phyloP scores from a whole-genome alignment of 2,329 filamentous ascomycete species.

The Fusarium tricinctum region DNA sequence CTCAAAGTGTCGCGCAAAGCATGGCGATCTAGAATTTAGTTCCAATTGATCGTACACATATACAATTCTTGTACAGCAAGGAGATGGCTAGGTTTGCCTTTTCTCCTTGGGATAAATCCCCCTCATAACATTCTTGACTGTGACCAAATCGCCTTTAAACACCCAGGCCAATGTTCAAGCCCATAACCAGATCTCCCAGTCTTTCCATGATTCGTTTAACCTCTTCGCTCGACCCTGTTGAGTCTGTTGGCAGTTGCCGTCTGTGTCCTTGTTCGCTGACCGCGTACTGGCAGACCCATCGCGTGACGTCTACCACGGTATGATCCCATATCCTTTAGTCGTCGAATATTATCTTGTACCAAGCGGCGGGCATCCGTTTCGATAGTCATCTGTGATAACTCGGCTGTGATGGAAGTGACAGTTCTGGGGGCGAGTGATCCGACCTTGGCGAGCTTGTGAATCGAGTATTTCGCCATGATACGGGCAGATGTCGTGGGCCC shows the following conservation, averaged over 20 bases:
- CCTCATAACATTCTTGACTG: constrained; percentile 10
- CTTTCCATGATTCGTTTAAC: constrained; percentile 36
- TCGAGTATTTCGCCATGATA: constrained; percentile 89
- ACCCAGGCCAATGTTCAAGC: not conserved
- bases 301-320: constrained; percentile 93
- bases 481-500: constrained; percentile 77
- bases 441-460: constrained; percentile 86
- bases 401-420: constrained; percentile 83
- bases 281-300: constrained; percentile 90
- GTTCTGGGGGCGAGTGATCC: constrained; percentile 81
- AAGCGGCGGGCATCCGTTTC: constrained; percentile 87
- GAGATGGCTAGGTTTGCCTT: constrained; percentile 24
- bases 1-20: constrained; percentile 2
- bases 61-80: constrained; percentile 52
- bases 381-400: constrained; percentile 91
- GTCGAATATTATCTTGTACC: constrained; percentile 85
- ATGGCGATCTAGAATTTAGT: constrained; percentile 26
- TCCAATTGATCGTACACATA: constrained; percentile 51
- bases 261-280: constrained; percentile 88
- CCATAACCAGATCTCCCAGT: constrained; percentile 1
- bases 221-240: constrained; percentile 66
- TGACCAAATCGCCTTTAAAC: not conserved
- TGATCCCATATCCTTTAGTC: constrained; percentile 90
- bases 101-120: constrained; percentile 10
- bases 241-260: constrained; percentile 72